Evolutionary conservation across 164 flowering plant genomes (phyloP).

Genomic region (Dillenia suffruticosa): DNA sequence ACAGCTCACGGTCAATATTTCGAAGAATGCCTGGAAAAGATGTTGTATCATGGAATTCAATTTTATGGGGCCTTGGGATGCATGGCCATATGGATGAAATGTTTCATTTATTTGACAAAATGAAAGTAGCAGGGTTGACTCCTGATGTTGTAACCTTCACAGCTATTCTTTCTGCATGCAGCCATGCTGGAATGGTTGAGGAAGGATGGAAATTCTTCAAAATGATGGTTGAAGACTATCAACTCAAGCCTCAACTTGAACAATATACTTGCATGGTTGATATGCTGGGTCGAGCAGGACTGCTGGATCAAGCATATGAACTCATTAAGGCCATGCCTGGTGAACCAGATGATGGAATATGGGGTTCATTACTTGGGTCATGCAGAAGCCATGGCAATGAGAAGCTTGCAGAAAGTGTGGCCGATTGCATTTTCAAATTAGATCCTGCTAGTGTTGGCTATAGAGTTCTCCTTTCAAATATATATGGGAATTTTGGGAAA

Average conservation of each 20-base stretch:
- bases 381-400: slow-evolving; percentile 36
- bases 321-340: slow-evolving; percentile 38
- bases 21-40: slow-evolving; percentile 23
- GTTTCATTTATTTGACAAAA: slow-evolving; percentile 24
- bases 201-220: slow-evolving; percentile 34
- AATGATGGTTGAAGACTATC: slow-evolving; percentile 30
- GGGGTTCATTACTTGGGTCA: slow-evolving; percentile 49
- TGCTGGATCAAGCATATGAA: slow-evolving; percentile 33
- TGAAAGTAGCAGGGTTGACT: slow-evolving; percentile 24
- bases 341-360: slow-evolving; percentile 32
- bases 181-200: slow-evolving; percentile 40
- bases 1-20: slow-evolving; percentile 25
- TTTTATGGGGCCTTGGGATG: slow-evolving; percentile 34
- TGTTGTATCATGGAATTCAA: slow-evolving; percentile 40
- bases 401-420: slow-evolving; percentile 24
- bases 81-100: slow-evolving; percentile 30
- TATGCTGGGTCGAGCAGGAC: slow-evolving; percentile 42
- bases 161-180: slow-evolving; percentile 39
- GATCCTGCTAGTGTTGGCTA: slow-evolving; percentile 30
- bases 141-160: slow-evolving; percentile 35
- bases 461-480: slow-evolving; percentile 38
- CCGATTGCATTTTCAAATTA: slow-evolving; percentile 27
- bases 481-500: slow-evolving; percentile 30
- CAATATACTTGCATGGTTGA: slow-evolving; percentile 53
- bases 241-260: slow-evolving; percentile 34